A percentile compares a stretch with the other conserved stretches of the same genome.
Evolutionary conservation across 768 basidiomycete species (phyloP).

Genomic region (Calocybe gangraenosa): DNA sequence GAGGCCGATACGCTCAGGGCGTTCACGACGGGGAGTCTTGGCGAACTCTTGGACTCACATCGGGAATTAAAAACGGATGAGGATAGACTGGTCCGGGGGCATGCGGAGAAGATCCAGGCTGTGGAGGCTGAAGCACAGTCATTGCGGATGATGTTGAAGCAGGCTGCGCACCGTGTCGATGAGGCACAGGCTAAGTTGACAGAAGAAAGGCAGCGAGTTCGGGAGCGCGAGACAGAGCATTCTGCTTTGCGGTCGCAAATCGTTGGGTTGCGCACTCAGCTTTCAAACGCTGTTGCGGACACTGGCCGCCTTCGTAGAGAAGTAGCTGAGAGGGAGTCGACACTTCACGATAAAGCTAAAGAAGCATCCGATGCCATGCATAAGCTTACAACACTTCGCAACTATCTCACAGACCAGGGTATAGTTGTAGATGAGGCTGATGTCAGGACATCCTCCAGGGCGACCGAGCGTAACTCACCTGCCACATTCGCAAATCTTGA

Average conservation of each 20-base stretch:
- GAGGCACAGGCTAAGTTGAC: constrained; percentile 60
- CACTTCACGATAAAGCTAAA: constrained; percentile 58
- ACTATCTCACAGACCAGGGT: constrained; percentile 86
- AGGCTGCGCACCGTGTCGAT: constrained; percentile 67
- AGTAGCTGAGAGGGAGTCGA: constrained; percentile 58
- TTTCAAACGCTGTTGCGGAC: constrained; percentile 66
- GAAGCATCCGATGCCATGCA: constrained; percentile 67
- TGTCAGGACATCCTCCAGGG: constrained; percentile 38
- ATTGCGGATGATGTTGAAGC: constrained; percentile 76
- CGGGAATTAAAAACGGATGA: constrained; percentile 82
- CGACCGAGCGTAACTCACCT: constrained; percentile 35
- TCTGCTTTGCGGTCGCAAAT: constrained; percentile 68
- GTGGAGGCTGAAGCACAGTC: constrained; percentile 76
- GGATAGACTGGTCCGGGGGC: constrained; percentile 67
- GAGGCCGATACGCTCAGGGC: constrained; percentile 90
- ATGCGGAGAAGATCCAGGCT: constrained; percentile 78
- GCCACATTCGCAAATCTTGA: constrained; percentile 69
- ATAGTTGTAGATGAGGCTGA: constrained; percentile 75
- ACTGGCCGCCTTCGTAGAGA: constrained; percentile 68
- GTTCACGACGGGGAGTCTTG: constrained; percentile 80
- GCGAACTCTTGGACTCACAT: constrained; percentile 85
- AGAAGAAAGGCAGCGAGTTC: constrained; percentile 62
- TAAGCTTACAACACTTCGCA: constrained; percentile 75
- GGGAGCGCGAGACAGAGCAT: constrained; percentile 63
- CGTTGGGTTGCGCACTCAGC: constrained; percentile 66